These are phyloP conservation scores for Cyclocybe aegerita DNA, from an alignment of 768 basidiomycete species.

Conservation along the genomic window DNA sequence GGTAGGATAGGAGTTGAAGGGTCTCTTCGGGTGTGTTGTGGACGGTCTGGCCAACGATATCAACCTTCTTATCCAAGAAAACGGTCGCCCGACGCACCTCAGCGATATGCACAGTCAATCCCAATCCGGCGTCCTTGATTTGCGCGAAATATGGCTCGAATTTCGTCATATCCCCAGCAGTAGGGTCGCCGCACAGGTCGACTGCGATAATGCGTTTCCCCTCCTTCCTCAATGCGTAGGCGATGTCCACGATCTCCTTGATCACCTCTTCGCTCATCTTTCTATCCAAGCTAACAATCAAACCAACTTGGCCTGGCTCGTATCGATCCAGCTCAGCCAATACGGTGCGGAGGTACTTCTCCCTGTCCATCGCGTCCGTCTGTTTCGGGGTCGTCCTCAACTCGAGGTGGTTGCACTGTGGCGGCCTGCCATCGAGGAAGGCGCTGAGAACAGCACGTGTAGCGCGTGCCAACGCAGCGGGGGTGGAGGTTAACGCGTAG, in stretches of 20 bases:
- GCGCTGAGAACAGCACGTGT: constrained; percentile 63
- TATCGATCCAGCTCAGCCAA: constrained; percentile 66
- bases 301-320: constrained; percentile 43
- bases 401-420: constrained; percentile 74
- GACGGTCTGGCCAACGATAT: constrained; percentile 33
- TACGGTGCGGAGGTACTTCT: constrained; percentile 63
- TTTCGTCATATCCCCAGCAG: constrained; percentile 51
- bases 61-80: not conserved
- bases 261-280: constrained; percentile 54
- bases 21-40: constrained; percentile 58
- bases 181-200: constrained; percentile 80
- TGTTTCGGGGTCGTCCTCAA: constrained; percentile 77
- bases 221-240: constrained; percentile 48
- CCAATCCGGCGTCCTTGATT: constrained; percentile 60
- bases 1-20: constrained; percentile 54
- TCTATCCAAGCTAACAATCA: constrained; percentile 79
- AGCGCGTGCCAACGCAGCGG: constrained; percentile 48
- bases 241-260: constrained; percentile 56
- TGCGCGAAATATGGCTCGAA: constrained; percentile 52
- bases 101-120: constrained; percentile 81
- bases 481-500: constrained; percentile 71
- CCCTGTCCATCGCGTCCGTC: constrained; percentile 56
- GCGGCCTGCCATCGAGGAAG: constrained; percentile 51
- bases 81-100: constrained; percentile 49
- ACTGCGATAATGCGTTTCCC: constrained; percentile 73